These are phyloP conservation scores for Cudoniella acicularis DNA, from an alignment of 495 filamentous ascomycete species.

Conservation along the genomic window DNA sequence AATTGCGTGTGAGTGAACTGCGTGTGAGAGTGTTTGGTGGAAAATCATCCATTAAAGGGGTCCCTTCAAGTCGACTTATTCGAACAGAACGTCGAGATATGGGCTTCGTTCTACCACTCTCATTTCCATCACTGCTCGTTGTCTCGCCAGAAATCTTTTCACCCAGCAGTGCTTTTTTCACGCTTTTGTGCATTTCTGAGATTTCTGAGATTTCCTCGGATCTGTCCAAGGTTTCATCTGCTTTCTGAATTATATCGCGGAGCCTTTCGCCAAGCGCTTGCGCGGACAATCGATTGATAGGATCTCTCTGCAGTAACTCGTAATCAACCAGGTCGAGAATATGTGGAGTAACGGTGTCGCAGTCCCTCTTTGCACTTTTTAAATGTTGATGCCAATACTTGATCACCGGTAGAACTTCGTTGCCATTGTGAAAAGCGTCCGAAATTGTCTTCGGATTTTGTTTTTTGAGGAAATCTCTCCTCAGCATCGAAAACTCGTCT, in stretches of 20 bases:
- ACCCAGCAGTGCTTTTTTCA: background rate
- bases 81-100: no score
- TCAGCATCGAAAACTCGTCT: slow-evolving; percentile 6
- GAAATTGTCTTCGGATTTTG: background rate
- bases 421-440: background rate
- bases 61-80: no score
- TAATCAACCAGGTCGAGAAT: background rate
- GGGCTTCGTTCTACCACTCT: no score
- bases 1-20: background rate
- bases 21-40: background rate
- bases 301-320: background rate
- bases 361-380: background rate
- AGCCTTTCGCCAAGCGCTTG: background rate
- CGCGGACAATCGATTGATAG: background rate
- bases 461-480: background rate
- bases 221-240: no score
- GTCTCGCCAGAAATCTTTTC: background rate
- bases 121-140: background rate
- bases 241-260: background rate
- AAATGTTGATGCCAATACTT: background rate
- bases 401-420: background rate
- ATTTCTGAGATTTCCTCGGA: background rate
- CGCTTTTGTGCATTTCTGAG: background rate
- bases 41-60: no score
- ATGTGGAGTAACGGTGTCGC: background rate